Base-by-base conservation (phyloP, 164 flowering plant species). In the Vitis labrusca region DNA sequence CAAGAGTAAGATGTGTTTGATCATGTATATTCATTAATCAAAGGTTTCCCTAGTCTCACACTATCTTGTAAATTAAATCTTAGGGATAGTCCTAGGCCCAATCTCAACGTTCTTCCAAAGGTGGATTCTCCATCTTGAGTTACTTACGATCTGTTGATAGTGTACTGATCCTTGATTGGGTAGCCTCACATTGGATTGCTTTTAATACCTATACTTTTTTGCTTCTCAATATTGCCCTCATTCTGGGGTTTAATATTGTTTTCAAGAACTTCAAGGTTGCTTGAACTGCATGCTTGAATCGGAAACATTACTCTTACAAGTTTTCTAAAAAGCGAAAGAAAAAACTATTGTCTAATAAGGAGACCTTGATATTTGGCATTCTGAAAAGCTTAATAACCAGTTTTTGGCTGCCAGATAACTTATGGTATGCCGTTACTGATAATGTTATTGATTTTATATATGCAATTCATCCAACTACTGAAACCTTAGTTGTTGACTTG, bases 1-100 rank as follows among this genome's bases (percentile, higher is more conserved):
- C 97, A 96, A 66, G 99, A 96, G 62, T 97, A 91, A 66, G 92
- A 91, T 6, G 78, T 93, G 55, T 93, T 96, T 54, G 99, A 96
- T 70, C 84, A 91, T 1, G 90, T 93, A 2, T 96, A 89, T 68
- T 88, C 97, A 1, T 71, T 93, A 49, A 80, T 88, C 32, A 80
- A 78, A 51, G 78, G 77, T 50, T 93, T 93, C 73, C 61, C 78
- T 3, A n/a, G 14, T 15, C 92, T 96, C 15, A 67, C 76, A 3
- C 73, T 88, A 1, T 69, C 83, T 23, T 87, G 86, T 64, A 96
- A 91, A 73, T 63, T 80, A 68, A 93, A 82, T 71, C 66, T 96
- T n/a, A 89, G 87, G 2, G 99, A 96, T 73, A 82, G 92, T 73
- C 84, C 93, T 30, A 81, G 97, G 11, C 91, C 98, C 59, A 96